Evolutionary conservation across 2,329 filamentous ascomycete genomes (phyloP), one percentile per base, ranked within the genome.

Genomic region (Thielaviopsis euricoi): DNA sequence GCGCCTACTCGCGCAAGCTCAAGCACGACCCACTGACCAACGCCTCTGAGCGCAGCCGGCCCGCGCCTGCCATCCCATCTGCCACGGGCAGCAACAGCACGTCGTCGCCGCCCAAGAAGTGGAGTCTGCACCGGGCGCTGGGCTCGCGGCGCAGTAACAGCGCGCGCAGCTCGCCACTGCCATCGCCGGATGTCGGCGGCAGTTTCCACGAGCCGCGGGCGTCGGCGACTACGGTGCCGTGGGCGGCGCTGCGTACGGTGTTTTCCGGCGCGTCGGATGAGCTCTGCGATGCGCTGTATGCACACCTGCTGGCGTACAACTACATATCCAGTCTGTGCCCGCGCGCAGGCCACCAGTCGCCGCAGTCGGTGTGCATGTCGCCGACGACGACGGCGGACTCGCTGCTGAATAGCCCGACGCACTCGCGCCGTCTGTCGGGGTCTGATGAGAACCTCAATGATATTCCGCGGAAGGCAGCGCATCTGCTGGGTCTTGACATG

Each of bases 261-360:
- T 81, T 82, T 64, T 73, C 75, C 0, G 63, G 67, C 2, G 78
- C 74, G 22, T 74, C 75, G 1, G 76, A 79, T 61, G 75, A 77
- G 62, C 72, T 81, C 6, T 80, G 78, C 63, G 77, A 82, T 55
- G 76, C 78, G 0, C 66, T 82, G 6, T 82, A 81, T 63, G 79
- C 79, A 0, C 78, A 82, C 63, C 70, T 82, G 9, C 67, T 82
- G 3, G 78, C 76, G 0, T 81, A 78, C 66, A 82, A 81, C 66
- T 82, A 82, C 67, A 69, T 82, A 53, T 68, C 67, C 9, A 65
- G 64, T n/a, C 64, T 70, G 43, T 64, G 68, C 51, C 49, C 56
- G 12, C 60, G 43, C 25, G 64, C 64, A 15, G 22, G 40, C 12
- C 51, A 50, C 19, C 26, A 22, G 15, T 4, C 54, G 21, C 23